A percentile compares a stretch with the other conserved stretches of the same genome.
phyloP scores from a whole-genome alignment of 176 grass and related monocot species.

The Themeda triandra region DNA sequence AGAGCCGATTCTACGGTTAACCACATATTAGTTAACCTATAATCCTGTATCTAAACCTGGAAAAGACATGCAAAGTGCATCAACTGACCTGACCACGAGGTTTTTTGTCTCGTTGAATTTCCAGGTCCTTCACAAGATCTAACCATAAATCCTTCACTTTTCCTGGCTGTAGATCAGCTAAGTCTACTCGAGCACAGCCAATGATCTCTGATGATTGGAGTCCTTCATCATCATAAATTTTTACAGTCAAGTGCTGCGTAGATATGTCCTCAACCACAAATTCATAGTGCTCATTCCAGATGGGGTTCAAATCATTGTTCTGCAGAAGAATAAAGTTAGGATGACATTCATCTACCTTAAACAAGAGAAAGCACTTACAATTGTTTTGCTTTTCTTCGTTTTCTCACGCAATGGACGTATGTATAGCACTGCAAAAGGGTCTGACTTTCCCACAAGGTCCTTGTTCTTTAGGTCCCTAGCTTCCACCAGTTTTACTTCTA shows the following conservation, averaged over 20 bases:
- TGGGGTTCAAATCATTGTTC: conserved; percentile 98
- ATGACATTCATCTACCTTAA: conserved; percentile 16
- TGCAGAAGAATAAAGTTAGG: conserved; percentile 43
- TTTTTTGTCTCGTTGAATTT: conserved; percentile 78
- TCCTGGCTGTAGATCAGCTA: conserved; percentile 68
- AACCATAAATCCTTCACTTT: conserved; percentile 96
- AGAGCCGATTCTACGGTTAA: background rate
- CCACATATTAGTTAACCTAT: background rate
- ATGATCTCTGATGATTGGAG: conserved; percentile 77
- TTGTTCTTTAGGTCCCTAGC: conserved; percentile 87
- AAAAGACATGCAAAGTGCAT: background rate
- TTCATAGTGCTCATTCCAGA: conserved; percentile 98
- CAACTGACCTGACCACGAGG: conserved; percentile 75
- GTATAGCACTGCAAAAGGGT: conserved; percentile 78
- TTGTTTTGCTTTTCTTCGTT: conserved; percentile 92
- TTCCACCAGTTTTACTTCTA: conserved; percentile 98
- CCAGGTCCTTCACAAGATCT: conserved; percentile 91
- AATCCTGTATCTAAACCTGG: background rate
- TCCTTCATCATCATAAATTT: conserved; percentile 93
- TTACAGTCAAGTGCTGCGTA: conserved; percentile 81
- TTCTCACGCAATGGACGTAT: conserved; percentile 84
- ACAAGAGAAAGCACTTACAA: conserved; percentile 64
- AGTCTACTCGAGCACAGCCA: conserved; percentile 73
- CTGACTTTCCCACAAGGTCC: conserved; percentile 93
- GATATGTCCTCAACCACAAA: conserved; percentile 92